These are phyloP conservation scores for Oryza coarctata DNA, from an alignment of 176 grass and related monocot species.

Conservation along the genomic window DNA sequence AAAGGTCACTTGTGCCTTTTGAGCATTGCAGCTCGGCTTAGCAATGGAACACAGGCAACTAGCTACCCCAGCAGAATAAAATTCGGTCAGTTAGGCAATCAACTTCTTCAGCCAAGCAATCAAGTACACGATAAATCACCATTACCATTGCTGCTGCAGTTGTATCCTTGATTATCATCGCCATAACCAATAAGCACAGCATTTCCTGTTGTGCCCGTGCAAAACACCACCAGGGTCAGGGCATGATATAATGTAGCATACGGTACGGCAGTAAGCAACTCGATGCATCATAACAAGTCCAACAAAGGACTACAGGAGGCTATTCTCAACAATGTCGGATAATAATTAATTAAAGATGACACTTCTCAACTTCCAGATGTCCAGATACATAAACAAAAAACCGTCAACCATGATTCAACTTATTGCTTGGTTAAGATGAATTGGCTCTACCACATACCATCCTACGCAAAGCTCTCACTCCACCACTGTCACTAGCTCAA, in stretches of 20 bases:
- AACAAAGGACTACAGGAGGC: not conserved
- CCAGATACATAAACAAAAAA: not conserved
- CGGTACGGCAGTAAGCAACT: not conserved
- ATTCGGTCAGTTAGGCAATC: no score
- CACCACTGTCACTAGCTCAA: conserved; percentile 49
- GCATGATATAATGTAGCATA: not conserved
- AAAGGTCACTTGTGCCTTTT: no score
- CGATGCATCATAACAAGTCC: not conserved
- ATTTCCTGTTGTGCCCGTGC: not conserved
- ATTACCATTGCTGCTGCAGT: not conserved
- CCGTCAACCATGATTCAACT: conserved; percentile 35
- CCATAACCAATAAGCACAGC: not conserved
- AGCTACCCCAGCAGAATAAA: not conserved
- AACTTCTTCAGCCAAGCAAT: no score
- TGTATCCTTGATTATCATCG: not conserved
- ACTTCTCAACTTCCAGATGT: not conserved
- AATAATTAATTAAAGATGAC: conserved; percentile 1
- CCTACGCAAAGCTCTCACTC: conserved; percentile 9
- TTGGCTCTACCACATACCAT: not conserved
- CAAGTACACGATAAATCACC: not conserved
- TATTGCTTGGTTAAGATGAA: conserved; percentile 18
- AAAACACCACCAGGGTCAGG: not conserved
- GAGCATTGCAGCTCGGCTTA: no score
- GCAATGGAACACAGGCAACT: no score
- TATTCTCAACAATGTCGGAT: not conserved